Percentiles rank a stretch among this genome's conserved stretches.
Evolutionary conservation across 257 asterid species (phyloP).

Genomic region (Solanum pinnatisectum): DNA sequence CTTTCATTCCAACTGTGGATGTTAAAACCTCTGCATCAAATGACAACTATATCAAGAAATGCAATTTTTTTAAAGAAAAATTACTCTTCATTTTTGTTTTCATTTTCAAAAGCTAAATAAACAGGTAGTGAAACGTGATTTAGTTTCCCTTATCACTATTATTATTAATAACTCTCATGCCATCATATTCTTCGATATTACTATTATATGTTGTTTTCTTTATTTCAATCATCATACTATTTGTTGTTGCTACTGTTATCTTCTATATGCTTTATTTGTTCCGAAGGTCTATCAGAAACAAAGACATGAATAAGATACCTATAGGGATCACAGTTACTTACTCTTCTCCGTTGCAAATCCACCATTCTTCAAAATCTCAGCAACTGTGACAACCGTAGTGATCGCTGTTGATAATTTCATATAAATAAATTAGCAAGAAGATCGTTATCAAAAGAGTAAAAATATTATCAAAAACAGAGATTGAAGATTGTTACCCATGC

Average conservation of each 20-base stretch:
- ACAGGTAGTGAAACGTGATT: not conserved
- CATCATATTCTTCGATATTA: not conserved
- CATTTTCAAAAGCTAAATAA: not conserved
- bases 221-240: not conserved
- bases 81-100: not conserved
- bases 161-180: not conserved
- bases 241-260: not conserved
- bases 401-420: constrained; percentile 43
- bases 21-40: constrained; percentile 50
- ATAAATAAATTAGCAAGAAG: not conserved
- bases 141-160: not conserved
- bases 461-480: not conserved
- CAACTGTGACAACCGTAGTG: constrained; percentile 84
- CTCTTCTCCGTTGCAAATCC: constrained; percentile 84
- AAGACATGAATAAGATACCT: not conserved
- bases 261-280: not conserved
- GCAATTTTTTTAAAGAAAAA: not conserved
- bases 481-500: constrained; percentile 64
- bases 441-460: too few species aligned
- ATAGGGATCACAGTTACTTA: constrained; percentile 14
- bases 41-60: not conserved
- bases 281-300: not conserved
- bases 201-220: not conserved
- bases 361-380: constrained; percentile 82
- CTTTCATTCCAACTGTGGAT: constrained; percentile 85